These are phyloP conservation scores for Corynespora cassiicola DNA, from an alignment of 2,329 filamentous ascomycete genomes.

Conservation along the genomic window DNA sequence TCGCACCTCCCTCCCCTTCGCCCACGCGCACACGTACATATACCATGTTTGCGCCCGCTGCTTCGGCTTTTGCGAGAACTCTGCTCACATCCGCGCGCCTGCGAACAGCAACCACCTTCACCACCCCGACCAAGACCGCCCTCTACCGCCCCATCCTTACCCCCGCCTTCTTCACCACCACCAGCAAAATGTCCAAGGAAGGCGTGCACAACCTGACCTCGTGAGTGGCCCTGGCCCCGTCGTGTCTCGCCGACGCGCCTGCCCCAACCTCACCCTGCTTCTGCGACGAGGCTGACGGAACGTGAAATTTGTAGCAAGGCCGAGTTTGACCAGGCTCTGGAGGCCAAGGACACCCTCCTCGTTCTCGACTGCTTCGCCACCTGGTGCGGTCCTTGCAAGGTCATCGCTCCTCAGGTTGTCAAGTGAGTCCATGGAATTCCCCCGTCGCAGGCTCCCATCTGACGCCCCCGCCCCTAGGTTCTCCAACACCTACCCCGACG, in stretches of 20 bases:
- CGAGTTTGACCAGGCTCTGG: constrained; percentile 64
- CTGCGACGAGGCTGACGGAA: constrained; percentile 1
- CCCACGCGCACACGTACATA: too few species aligned
- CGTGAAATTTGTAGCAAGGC: constrained; percentile 55
- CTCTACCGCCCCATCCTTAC: constrained; percentile 43
- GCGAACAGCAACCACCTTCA: constrained; percentile 35
- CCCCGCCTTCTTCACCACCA: constrained; percentile 49
- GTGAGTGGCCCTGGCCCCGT: constrained; percentile 41
- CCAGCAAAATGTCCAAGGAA: constrained; percentile 50
- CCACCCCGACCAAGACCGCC: constrained; percentile 31
- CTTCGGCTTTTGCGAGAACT: constrained; percentile 46
- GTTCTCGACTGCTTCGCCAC: constrained; percentile 86
- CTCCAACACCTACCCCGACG: constrained; percentile 64
- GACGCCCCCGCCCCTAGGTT: constrained; percentile 52
- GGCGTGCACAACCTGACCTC: constrained; percentile 58
- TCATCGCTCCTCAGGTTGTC: constrained; percentile 78
- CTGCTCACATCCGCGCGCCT: constrained; percentile 50
- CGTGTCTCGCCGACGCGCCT: constrained; percentile 4
- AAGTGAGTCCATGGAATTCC: too few species aligned
- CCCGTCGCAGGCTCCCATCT: constrained; percentile 3
- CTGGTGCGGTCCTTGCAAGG: constrained; percentile 97
- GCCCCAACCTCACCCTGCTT: constrained; percentile 2
- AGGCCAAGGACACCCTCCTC: constrained; percentile 64
- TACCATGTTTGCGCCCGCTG: constrained; percentile 48
- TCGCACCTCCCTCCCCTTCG: constrained; percentile 24